phyloP scores from a whole-genome alignment of 305 asterid species.

The Rubia balearica region DNA sequence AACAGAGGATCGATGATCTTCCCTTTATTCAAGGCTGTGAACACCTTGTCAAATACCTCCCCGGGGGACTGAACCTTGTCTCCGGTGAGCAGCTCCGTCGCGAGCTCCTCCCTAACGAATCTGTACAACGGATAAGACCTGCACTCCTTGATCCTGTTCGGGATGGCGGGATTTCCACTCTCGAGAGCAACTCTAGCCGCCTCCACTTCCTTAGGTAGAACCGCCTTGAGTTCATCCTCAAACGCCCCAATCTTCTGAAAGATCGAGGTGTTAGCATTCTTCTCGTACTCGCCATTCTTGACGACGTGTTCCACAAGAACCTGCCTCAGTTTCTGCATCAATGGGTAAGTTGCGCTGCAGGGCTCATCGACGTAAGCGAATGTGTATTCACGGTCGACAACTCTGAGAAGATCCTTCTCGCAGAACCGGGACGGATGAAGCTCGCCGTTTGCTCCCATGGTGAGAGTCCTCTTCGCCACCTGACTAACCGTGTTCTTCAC shows the following conservation, averaged over 20 bases:
- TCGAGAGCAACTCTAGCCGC: constrained; percentile 49
- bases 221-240: constrained; percentile 55
- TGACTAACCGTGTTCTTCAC: constrained; percentile 75
- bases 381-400: constrained; percentile 65
- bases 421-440: constrained; percentile 79
- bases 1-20: constrained; percentile 63
- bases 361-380: constrained; percentile 66
- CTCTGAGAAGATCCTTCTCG: constrained; percentile 68
- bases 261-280: constrained; percentile 49
- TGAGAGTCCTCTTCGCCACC: constrained; percentile 52
- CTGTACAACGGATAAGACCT: constrained; percentile 71
- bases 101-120: constrained; percentile 55
- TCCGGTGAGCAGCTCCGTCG: constrained; percentile 53
- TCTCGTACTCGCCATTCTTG: constrained; percentile 56
- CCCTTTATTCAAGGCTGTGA: constrained; percentile 57
- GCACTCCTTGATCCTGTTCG: constrained; percentile 67
- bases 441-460: constrained; percentile 62
- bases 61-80: constrained; percentile 72
- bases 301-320: constrained; percentile 71
- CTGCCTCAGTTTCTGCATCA: constrained; percentile 72
- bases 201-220: constrained; percentile 70
- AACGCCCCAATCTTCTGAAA: constrained; percentile 70
- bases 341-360: constrained; percentile 57
- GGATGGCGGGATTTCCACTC: constrained; percentile 42
- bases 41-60: constrained; percentile 68